Base-by-base conservation (phyloP, 495 filamentous ascomycete species). In the Cercophora samala region DNA sequence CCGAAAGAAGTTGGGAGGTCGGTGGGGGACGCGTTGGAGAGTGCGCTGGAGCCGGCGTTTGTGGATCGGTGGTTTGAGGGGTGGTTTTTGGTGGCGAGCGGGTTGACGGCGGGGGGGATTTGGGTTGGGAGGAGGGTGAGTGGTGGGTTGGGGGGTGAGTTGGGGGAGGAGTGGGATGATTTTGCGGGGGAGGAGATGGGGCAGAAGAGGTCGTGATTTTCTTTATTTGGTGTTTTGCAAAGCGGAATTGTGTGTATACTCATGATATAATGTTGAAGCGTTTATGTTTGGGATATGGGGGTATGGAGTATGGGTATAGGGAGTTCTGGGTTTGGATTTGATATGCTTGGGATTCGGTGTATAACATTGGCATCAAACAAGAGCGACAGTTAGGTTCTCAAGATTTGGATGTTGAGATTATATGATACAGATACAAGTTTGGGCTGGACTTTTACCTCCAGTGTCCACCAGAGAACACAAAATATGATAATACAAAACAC, bases 41-140 rank as follows among this genome's bases (percentile, higher is more conserved):
- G 87, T 37, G 88, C 88, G 11, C 80, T 93, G 9, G 87, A 91
- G 72, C 84, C 86, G 8, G 77, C 73, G 2, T 91, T 93, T 67
- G 89, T 91, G n/a, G 91, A 93, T 68, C 77, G 86, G n/a, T 94
- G 91, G 91, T 95, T 94, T 73, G 91, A 93, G 72, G 86, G 85
- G 23, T 91, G 91, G 88, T 95, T 94, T 70, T 75, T 93, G 25
- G 69, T 84, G 3, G 87, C 87, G 6, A 88, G 86, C 59, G 80
- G 76, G 0, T 72, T 82, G 18, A 93, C 91, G 18, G 86, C 82
- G 19, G 73, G 82, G 52, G 90, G 89, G 13, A 87, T 93, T 23
- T 88, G 88, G 82, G 71, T 91, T 13, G 88, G 89, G 1, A 82
- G 86, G 69, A 87, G 86, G 70, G 75, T 91, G 5, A 76, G 75